A percentile compares a stretch with the other conserved stretches of the same genome.
These are phyloP conservation scores for Penicillium roqueforti DNA, from an alignment of 495 filamentous ascomycete genomes.

Conservation along the genomic window DNA sequence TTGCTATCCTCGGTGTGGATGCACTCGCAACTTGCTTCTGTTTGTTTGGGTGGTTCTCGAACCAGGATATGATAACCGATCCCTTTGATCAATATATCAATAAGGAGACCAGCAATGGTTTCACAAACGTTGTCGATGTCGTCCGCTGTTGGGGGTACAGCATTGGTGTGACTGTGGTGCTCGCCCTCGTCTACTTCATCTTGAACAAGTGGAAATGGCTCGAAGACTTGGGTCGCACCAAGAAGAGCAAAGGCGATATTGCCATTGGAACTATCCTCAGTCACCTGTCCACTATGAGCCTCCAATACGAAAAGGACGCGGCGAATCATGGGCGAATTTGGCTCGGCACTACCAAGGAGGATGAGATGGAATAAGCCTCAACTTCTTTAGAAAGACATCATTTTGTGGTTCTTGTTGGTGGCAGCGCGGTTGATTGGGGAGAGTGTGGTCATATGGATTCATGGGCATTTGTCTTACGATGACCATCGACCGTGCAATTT, in stretches of 20 bases:
- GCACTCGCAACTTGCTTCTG: constrained; percentile 64
- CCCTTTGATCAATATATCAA: constrained; percentile 37
- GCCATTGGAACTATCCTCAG: constrained; percentile 72
- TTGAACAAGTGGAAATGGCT: constrained; percentile 64
- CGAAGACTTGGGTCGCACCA: constrained; percentile 66
- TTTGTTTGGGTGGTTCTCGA: constrained; percentile 65
- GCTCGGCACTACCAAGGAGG: too few relatives aligned
- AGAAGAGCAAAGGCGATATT: constrained; percentile 62
- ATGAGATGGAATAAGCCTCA: too few relatives aligned
- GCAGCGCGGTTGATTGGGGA: too few relatives aligned
- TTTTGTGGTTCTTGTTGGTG: too few relatives aligned
- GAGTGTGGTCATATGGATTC: too few relatives aligned
- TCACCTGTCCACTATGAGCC: too few relatives aligned
- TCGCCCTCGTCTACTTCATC: constrained; percentile 70
- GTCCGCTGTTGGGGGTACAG: constrained; percentile 72
- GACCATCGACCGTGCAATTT: too few relatives aligned
- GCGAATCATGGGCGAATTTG: too few relatives aligned
- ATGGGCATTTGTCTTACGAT: too few relatives aligned
- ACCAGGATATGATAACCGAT: constrained; percentile 42
- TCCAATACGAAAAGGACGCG: too few relatives aligned
- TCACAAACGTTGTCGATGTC: constrained; percentile 70
- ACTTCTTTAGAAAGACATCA: too few relatives aligned
- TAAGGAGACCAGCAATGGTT: constrained; percentile 56
- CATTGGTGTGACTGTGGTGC: constrained; percentile 68
- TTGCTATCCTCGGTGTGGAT: constrained; percentile 65